Evolutionary conservation across 1,284 basidiomycete genomes (phyloP), one percentile per base, ranked within the genome.

Genomic region (Stygiomarasmius scandens): DNA sequence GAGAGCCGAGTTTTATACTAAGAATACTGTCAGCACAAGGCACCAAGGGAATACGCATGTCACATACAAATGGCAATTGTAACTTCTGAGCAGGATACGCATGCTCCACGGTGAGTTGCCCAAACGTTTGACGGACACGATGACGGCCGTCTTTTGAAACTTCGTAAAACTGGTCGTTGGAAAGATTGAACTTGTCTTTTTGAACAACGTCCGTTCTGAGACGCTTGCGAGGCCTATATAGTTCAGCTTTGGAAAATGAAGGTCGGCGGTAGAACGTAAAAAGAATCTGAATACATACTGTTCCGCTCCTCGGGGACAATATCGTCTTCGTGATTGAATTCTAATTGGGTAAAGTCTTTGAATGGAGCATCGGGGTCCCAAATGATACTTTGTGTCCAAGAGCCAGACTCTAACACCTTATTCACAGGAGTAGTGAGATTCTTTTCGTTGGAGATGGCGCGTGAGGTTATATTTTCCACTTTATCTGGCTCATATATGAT

Each of bases 111-210:
- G 95, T 90, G 64, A 99, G 85, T 65, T 96, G 91, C 38, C 96
- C 96, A 66, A 99, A 97, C 0, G 97, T 99, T 73, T 99, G 97
- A n/a, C 97, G 86, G 50, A 99, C 93, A 52, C 93, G 88, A 71
- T 94, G 92, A 25, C 89, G 83, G 34, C 55, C 90, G 63, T 93
- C 94, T 67, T 96, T 93, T 16, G 92, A 84, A 22, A 97, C 90
- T 73, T 98, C 96, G 73, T 99, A 99, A 67, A 92, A 86, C 63
- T 94, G 91, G 69, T 99, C 96, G 68, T 99, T 99, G 2, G 95
- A 96, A 32, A 98, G 77, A 70, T 99, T 99, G 80, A 94, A 97
- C 65, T 89, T 90, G 72, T 93, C 91, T 46, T 85, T 87, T 69
- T 80, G 80, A 58, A 77, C 76, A 63, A 73, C 77, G 66, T 88